Conservation (phyloP, 371 early-diverging fungal species). For the Mortierella polycephala region DNA sequence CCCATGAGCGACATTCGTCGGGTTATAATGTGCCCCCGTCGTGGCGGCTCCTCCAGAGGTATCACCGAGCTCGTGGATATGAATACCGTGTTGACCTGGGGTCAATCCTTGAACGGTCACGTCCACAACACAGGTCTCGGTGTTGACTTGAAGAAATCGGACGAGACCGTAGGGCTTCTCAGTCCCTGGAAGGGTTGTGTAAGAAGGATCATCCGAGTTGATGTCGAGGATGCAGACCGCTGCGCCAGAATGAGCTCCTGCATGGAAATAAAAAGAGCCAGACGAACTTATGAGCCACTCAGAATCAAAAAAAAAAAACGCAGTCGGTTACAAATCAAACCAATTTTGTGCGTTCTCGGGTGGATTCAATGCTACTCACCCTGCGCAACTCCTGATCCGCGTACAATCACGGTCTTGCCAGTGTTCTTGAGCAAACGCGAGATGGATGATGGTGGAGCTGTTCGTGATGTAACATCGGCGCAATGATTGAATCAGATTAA, state of each 20-base stretch:
- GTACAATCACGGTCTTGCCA: slow-evolving; percentile 78
- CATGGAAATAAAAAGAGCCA: not conserved
- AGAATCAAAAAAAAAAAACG: not conserved
- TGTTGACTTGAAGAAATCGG: slow-evolving; percentile 81
- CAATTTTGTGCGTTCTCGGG: too few species aligned
- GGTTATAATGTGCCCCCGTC: slow-evolving; percentile 71
- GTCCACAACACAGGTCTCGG: slow-evolving; percentile 78
- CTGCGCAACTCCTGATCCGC: slow-evolving; percentile 78
- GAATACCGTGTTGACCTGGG: slow-evolving; percentile 77
- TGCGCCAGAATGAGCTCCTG: slow-evolving; percentile 71
- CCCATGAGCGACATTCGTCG: slow-evolving; percentile 65
- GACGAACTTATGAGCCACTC: not conserved
- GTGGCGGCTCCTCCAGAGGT: slow-evolving; percentile 69
- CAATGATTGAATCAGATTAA: not conserved
- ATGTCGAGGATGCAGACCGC: slow-evolving; percentile 92
- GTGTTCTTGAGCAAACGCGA: slow-evolving; percentile 69
- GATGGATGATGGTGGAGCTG: slow-evolving; percentile 75
- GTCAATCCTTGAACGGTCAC: slow-evolving; percentile 76
- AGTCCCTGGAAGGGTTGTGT: slow-evolving; percentile 51
- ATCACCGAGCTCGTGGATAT: slow-evolving; percentile 86
- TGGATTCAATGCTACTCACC: slow-evolving; percentile 54
- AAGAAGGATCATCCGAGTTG: slow-evolving; percentile 54
- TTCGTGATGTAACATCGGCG: not conserved
- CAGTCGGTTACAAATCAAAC: slow-evolving; percentile 6
- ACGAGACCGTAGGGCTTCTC: slow-evolving; percentile 77